Evolutionary conservation across 306 rosid species (phyloP).

Genomic region (Morella rubra): DNA sequence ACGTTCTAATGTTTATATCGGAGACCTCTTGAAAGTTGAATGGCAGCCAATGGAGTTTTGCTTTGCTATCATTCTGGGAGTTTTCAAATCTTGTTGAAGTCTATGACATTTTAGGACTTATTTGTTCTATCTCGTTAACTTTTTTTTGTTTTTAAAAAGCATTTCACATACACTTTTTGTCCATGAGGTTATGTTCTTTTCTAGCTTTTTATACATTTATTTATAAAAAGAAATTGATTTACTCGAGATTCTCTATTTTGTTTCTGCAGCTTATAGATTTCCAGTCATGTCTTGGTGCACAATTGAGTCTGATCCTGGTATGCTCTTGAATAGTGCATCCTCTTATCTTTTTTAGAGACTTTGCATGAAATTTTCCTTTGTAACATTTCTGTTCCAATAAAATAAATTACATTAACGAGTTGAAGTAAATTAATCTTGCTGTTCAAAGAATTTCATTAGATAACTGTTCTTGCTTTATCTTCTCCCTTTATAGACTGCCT

Average conservation of each 20-base stretch:
- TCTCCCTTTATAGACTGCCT: neutral
- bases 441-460: neutral
- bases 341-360: neutral
- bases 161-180: neutral
- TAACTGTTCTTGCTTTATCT: neutral
- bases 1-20: neutral
- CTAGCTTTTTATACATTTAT: neutral
- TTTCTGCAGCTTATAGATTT: constrained; percentile 41
- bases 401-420: neutral
- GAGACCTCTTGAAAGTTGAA: neutral
- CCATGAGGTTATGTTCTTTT: neutral
- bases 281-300: constrained; percentile 97
- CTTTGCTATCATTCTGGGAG: neutral
- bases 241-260: neutral
- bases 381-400: neutral
- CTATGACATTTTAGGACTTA: neutral
- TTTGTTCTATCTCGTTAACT: neutral
- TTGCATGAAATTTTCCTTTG: neutral
- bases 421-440: neutral
- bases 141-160: neutral
- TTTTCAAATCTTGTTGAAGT: neutral
- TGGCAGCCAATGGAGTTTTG: neutral
- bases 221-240: neutral
- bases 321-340: constrained; percentile 8
- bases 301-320: constrained; percentile 99